phyloP scores from a whole-genome alignment of 345 rosid species.

The Brassica incana region DNA sequence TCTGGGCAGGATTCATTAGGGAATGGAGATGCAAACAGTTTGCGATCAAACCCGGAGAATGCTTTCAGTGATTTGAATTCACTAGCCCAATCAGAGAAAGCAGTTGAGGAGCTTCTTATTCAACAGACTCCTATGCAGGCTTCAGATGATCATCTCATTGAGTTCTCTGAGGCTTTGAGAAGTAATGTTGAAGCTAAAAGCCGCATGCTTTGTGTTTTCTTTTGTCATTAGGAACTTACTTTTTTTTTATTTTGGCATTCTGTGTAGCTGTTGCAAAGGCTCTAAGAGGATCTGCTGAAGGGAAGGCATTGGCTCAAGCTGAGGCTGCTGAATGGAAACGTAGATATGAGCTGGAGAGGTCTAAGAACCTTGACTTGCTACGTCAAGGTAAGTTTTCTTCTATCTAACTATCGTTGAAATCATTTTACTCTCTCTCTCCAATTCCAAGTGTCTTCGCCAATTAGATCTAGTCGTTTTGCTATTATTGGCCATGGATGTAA shows the following conservation, averaged over 20 bases:
- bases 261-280: slow-evolving; percentile 89
- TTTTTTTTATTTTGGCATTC: not conserved
- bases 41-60: slow-evolving; percentile 44
- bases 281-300: not conserved
- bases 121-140: slow-evolving; percentile 74
- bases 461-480: too few species aligned
- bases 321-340: not conserved
- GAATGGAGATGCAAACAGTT: slow-evolving; percentile 53
- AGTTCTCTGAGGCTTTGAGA: slow-evolving; percentile 92
- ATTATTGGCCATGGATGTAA: not conserved
- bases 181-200: slow-evolving; percentile 45
- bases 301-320: not conserved
- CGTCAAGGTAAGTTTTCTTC: not conserved
- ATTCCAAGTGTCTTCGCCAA: too few species aligned
- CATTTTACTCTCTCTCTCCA: not conserved
- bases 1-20: slow-evolving; percentile 44
- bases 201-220: slow-evolving; percentile 5
- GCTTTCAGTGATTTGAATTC: slow-evolving; percentile 45
- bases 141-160: slow-evolving; percentile 81
- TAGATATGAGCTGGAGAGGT: not conserved
- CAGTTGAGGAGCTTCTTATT: slow-evolving; percentile 74
- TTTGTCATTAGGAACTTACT: slow-evolving; percentile 5
- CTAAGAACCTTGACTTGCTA: not conserved
- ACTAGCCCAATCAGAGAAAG: slow-evolving; percentile 66
- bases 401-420: not conserved